Evolutionary conservation across 768 basidiomycete genomes (phyloP).

Genomic region (Hydnomerulius pinastri): DNA sequence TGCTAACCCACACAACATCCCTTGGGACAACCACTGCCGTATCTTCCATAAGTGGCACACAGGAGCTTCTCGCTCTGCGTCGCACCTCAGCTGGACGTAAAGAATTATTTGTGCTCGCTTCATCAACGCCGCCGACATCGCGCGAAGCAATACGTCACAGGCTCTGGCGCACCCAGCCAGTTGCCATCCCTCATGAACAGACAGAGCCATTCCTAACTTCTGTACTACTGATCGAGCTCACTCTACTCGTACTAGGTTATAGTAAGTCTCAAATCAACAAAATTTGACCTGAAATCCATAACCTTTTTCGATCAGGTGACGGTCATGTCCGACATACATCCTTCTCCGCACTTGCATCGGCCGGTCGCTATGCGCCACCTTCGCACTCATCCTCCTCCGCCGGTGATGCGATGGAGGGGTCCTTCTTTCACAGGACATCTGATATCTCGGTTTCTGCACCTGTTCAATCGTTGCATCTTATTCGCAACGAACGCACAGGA

Average conservation of each 20-base stretch:
- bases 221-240: conserved; percentile 57
- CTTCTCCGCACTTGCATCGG: conserved; percentile 36
- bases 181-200: conserved; percentile 3
- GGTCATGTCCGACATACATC: conserved; percentile 51
- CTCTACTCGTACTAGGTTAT: conserved; percentile 62
- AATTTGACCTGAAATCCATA: background rate
- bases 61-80: conserved; percentile 21
- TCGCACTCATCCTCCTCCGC: conserved; percentile 1
- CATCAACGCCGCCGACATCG: background rate
- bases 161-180: conserved; percentile 24
- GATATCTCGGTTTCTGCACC: conserved; percentile 48
- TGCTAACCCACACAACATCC: conserved; percentile 5
- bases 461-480: conserved; percentile 48
- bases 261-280: conserved; percentile 40
- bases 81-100: conserved; percentile 17
- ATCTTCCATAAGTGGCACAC: conserved; percentile 11
- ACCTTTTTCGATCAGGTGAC: conserved; percentile 42
- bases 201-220: conserved; percentile 32
- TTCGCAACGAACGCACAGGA: conserved; percentile 58
- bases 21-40: conserved; percentile 7
- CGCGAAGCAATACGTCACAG: conserved; percentile 9
- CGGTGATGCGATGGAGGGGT: background rate
- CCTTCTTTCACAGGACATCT: conserved; percentile 41
- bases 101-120: conserved; percentile 19
- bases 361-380: background rate